A percentile compares a stretch with the other conserved stretches of the same genome.
Evolutionary conservation across 306 rosid genomes (phyloP).

Genomic region (Oxytropis ochrocephala): DNA sequence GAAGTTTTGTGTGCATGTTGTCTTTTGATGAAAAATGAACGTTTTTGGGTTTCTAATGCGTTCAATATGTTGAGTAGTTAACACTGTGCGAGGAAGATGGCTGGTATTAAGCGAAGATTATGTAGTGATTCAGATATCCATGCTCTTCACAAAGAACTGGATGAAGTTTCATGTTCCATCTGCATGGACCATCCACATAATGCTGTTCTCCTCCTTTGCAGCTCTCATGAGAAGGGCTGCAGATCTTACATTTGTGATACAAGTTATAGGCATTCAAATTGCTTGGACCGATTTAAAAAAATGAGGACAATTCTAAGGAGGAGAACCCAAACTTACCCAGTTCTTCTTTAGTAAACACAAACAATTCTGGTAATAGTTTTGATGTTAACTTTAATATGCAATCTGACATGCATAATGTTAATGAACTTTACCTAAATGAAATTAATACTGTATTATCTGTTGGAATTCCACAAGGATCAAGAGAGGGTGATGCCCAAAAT

Average conservation of each 20-base stretch:
- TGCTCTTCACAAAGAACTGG: conserved; percentile 97
- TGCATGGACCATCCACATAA: conserved; percentile 99
- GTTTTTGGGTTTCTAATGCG: conserved; percentile 44
- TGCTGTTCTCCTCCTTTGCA: conserved; percentile 96
- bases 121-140: conserved; percentile 80
- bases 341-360: conserved; percentile 63
- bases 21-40: neutral
- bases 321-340: conserved; percentile 55
- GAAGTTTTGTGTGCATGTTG: conserved; percentile 6
- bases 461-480: conserved; percentile 58
- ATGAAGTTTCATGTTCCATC: conserved; percentile 94
- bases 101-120: conserved; percentile 95
- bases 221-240: conserved; percentile 98
- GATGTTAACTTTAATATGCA: conserved; percentile 45
- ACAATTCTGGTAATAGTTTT: conserved; percentile 56
- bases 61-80: conserved; percentile 80
- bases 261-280: conserved; percentile 96
- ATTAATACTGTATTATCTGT: conserved; percentile 54
- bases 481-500: conserved; percentile 54
- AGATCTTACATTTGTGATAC: conserved; percentile 92
- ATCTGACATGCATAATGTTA: conserved; percentile 58
- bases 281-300: conserved; percentile 93
- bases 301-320: conserved; percentile 49
- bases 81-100: conserved; percentile 87
- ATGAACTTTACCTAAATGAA: conserved; percentile 58